phyloP scores from a whole-genome alignment of 331 rosid species.

The Pyracantha coccinea region DNA sequence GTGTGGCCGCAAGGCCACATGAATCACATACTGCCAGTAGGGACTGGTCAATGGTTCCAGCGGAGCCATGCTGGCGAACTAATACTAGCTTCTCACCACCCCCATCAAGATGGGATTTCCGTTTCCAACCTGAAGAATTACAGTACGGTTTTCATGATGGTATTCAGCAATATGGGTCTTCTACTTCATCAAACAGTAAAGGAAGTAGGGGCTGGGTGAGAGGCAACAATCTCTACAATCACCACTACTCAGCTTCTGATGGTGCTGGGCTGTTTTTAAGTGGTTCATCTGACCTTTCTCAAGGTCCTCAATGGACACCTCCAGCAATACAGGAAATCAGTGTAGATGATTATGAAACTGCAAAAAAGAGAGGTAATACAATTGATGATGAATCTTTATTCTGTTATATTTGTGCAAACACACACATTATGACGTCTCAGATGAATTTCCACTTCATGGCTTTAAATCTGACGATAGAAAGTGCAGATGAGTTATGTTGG shows the following conservation, averaged over 20 bases:
- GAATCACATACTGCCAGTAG: conserved; percentile 76
- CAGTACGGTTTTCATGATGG: conserved; percentile 57
- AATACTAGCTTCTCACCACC: conserved; percentile 95
- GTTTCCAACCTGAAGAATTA: conserved; percentile 61
- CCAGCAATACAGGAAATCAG: conserved; percentile 88
- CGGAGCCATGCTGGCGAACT: conserved; percentile 87
- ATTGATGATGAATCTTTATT: neutral
- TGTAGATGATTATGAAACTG: conserved; percentile 53
- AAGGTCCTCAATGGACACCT: conserved; percentile 90
- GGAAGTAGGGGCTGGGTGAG: conserved; percentile 66
- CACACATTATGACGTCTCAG: neutral
- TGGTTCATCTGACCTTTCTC: conserved; percentile 76
- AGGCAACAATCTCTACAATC: conserved; percentile 67
- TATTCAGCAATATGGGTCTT: conserved; percentile 42
- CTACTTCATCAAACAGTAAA: conserved; percentile 59
- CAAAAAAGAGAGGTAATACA: conserved; percentile 45
- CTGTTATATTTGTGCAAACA: neutral
- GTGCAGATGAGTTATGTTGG: neutral
- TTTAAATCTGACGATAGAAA: neutral
- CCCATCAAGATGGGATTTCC: conserved; percentile 87
- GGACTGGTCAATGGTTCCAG: conserved; percentile 93
- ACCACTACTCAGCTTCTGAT: conserved; percentile 65
- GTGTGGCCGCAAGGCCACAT: conserved; percentile 99
- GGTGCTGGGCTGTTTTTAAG: conserved; percentile 62
- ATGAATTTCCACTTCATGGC: neutral